Percentiles rank a stretch among this genome's conserved stretches.
phyloP scores from a whole-genome alignment of 495 filamentous ascomycete genomes.

The Neurospora hispaniola region DNA sequence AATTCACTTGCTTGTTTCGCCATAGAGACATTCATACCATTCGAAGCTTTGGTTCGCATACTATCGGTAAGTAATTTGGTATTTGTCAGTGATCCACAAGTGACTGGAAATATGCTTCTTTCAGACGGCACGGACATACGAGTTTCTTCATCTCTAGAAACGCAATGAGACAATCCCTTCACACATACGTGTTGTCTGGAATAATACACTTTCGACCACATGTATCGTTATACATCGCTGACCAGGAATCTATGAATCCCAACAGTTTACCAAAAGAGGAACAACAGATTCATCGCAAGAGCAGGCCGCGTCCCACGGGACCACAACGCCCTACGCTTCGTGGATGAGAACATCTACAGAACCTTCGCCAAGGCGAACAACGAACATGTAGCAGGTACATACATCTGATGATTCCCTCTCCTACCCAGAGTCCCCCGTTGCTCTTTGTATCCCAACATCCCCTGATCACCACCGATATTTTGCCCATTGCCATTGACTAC shows the following conservation, averaged over 20 bases:
- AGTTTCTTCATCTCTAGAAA: neutral
- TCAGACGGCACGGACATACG: neutral
- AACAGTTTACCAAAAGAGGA: neutral
- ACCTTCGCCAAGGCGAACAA: slow-evolving; percentile 18
- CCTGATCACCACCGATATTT: too few species aligned
- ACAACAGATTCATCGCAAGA: neutral
- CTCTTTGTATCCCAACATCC: too few species aligned
- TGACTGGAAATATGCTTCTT: neutral
- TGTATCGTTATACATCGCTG: neutral
- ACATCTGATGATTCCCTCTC: neutral
- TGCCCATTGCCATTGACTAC: too few species aligned
- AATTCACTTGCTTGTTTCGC: slow-evolving; percentile 27
- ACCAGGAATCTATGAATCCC: neutral
- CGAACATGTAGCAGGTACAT: slow-evolving; percentile 13
- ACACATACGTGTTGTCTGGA: neutral
- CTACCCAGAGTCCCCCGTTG: neutral
- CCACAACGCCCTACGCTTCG: slow-evolving; percentile 4
- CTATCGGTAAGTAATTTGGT: slow-evolving; percentile 22
- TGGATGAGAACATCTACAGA: neutral
- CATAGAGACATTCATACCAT: slow-evolving; percentile 20
- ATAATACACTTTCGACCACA: neutral
- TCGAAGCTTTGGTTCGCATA: slow-evolving; percentile 25
- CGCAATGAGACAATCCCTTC: neutral
- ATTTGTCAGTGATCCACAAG: neutral
- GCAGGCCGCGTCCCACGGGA: slow-evolving; percentile 10